Conservation (phyloP, 2,329 filamentous ascomycete genomes). For the Penicillium sp. region DNA sequence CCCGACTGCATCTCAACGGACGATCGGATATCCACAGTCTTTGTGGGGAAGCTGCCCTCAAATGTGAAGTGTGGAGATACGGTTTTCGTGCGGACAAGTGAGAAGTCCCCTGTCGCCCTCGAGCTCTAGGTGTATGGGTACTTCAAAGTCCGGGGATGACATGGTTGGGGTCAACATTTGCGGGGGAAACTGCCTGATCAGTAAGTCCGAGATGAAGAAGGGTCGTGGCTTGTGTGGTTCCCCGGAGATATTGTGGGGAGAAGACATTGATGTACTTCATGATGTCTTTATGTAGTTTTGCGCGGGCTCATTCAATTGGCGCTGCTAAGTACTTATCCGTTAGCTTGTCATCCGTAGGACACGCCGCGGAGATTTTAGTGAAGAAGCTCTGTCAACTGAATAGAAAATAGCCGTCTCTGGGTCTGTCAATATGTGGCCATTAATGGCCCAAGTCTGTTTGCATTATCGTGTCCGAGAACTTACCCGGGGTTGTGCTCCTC, state of each 20-base stretch:
- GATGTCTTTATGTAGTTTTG: background rate
- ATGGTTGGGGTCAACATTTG: background rate
- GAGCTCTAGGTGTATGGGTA: too few relatives aligned
- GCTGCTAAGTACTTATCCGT: constrained; percentile 2
- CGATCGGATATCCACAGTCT: background rate
- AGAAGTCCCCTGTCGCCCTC: too few relatives aligned
- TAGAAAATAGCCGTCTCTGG: background rate
- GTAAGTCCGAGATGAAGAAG: background rate
- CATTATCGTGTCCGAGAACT: background rate
- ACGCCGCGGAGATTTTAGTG: background rate
- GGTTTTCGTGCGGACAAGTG: too few relatives aligned
- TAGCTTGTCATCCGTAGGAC: background rate
- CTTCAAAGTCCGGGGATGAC: background rate
- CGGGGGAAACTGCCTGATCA: constrained; percentile 6
- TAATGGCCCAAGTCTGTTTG: background rate
- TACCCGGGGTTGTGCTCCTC: background rate
- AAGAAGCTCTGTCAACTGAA: background rate
- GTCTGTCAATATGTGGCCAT: background rate
- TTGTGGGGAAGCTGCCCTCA: background rate
- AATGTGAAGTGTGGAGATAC: background rate
- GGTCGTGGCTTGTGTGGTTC: background rate
- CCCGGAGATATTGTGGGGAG: background rate
- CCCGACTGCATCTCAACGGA: background rate
- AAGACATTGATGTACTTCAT: background rate
- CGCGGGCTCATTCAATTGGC: background rate